Evolutionary conservation across 1,284 basidiomycete genomes (phyloP), one percentile per base, ranked within the genome.

Genomic region (Fomitopsis betulina): DNA sequence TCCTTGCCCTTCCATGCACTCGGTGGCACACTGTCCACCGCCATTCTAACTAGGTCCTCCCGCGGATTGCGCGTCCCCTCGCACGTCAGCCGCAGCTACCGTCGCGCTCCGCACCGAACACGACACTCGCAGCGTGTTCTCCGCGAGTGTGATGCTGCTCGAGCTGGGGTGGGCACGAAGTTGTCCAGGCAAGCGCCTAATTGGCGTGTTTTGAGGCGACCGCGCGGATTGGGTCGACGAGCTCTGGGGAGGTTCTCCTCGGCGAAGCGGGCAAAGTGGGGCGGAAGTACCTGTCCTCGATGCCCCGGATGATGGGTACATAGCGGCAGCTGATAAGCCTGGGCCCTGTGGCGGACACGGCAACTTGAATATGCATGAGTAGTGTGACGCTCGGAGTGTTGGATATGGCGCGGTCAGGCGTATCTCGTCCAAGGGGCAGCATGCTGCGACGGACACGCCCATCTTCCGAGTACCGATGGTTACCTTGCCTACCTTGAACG

Each of bases 181-280:
- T 70, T 67, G 76, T 53, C 77, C 79, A 80, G 0, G 78, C 77
- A 2, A 79, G 68, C 3, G 71, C 65, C 15, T n/a, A 79, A 63
- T 63, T 79, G 77, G 0, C 74, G 61, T 74, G 70, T 51, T 63
- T 61, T 3, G 23, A 21, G 17, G 45, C 54, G n/a, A 38, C 23
- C 19, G 37, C 19, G 25, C 54, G 45, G 42, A 56, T 38, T 42
- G 2, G 19, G 43, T 56, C 43, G 54, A 55, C 54, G 23, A 55
- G 54, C 27, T 30, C 30, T 47, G 33, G 23, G 40, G 42, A 47
- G 49, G 55, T 50, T 39, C 45, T 39, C 33, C 33, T 56, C 55
- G 33, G 55, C 19, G 43, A 55, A 47, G 21, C 43, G 27, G 9
- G 53, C 9, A 45, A 21, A 9, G 12, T 2, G 21, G 25, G n/a